Base-by-base conservation (phyloP, 2,329 filamentous ascomycete genomes). In the Colletotrichum sp. region DNA sequence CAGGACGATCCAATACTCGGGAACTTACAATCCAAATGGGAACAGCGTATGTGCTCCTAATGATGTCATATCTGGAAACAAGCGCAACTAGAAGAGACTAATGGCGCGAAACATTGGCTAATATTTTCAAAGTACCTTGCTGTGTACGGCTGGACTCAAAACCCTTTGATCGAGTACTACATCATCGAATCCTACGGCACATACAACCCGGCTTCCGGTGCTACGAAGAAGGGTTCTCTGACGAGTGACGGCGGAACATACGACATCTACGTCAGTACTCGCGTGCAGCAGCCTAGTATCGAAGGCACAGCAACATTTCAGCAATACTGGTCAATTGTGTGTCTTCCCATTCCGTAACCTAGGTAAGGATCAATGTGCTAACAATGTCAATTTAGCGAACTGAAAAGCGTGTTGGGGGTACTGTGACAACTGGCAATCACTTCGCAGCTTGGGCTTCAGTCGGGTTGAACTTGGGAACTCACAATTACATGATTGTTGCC, bases 401-500 rank as follows among this genome's bases (percentile, higher is more conserved):
- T 63, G 78, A 75, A 70, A 87, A 89, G 84, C 83, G 87, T 54
- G 81, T 82, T 27, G 83, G 85, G 34, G 89, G 89, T 7, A 86
- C 84, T n/a, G 86, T 91, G 73, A 88, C 84, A 33, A 85, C 84
- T 54, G 81, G 79, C 66, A 87, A 85, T 76, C 89, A 90, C 80
- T 90, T 90, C 77, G 82, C 86, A 77, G 87, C 87, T n/a, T 90
- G 89, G 89, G 76, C 78, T 6, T 79, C 80, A 73, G 72, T 79
- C 27, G 88, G 88, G 15, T 79, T 88, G 78, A 82, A 81, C 54
- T 78, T 90, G 13, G 88, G 88, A 6, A 81, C 78, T 63, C 85
- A 87, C 78, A 83, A 90, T 80, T 90, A 90, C 82, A 85, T 87
- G 84, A 89, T 90, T 72, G 80, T 65, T 31, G 59, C 51, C 13